These are phyloP conservation scores for Actinomortierella ambigua DNA, from an alignment of 371 early-diverging fungal genomes.

Conservation along the genomic window DNA sequence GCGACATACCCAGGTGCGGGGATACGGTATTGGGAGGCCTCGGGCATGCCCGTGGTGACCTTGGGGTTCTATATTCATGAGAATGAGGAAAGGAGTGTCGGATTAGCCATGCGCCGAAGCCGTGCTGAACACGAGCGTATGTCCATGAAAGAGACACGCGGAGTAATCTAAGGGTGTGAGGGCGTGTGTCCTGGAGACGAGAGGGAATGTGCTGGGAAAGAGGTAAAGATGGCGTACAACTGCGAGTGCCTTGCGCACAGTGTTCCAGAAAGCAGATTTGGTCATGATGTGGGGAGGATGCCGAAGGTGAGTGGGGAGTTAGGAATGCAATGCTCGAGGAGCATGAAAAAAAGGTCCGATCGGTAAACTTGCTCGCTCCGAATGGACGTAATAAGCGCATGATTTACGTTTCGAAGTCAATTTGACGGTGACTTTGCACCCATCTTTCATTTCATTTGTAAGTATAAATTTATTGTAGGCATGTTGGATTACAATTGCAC, in stretches of 20 bases:
- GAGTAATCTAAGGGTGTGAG: neutral
- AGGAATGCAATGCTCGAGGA: neutral
- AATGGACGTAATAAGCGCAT: too few species aligned
- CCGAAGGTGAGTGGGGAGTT: constrained; percentile 6
- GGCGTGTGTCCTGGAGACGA: neutral
- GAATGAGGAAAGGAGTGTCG: neutral
- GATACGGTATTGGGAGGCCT: constrained; percentile 63
- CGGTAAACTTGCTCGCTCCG: too few species aligned
- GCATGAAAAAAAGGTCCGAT: too few species aligned
- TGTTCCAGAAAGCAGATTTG: constrained; percentile 47
- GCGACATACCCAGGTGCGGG: constrained; percentile 58
- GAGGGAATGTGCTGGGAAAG: neutral
- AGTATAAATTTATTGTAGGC: too few species aligned
- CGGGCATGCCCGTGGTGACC: constrained; percentile 66
- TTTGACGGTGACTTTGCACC: too few species aligned
- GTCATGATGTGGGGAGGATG: constrained; percentile 20
- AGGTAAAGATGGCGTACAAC: constrained; percentile 19
- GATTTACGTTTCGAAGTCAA: too few species aligned
- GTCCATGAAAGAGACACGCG: too few species aligned
- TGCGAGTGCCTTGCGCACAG: constrained; percentile 48
- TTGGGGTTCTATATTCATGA: constrained; percentile 56
- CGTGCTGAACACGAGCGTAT: too few species aligned
- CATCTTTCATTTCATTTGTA: too few species aligned
- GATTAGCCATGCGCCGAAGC: too few species aligned
- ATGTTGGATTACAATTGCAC: too few species aligned